Percentiles rank a stretch among this genome's conserved stretches.
Conservation (phyloP, 2,329 filamentous ascomycete species). For the Fusarium chlamydosporum region DNA sequence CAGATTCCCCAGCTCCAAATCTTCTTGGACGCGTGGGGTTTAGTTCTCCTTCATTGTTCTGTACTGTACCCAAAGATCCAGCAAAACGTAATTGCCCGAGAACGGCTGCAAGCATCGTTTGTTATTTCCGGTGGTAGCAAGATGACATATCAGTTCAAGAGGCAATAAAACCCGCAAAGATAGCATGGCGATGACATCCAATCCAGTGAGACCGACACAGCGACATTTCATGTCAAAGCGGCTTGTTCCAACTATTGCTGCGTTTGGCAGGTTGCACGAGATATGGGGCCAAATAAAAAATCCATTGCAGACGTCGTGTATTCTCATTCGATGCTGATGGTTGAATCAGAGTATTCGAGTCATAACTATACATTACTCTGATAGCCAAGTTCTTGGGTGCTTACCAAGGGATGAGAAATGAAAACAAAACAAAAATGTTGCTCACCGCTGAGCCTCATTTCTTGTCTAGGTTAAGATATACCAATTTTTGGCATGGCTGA, state of each 20-base stretch:
- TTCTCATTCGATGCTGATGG: slow-evolving; percentile 28
- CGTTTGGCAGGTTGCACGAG: slow-evolving; percentile 41
- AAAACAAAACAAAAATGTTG: neutral
- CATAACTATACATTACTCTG: slow-evolving; percentile 12
- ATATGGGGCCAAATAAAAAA: slow-evolving; percentile 22
- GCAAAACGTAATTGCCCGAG: slow-evolving; percentile 1
- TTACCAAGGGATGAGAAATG: slow-evolving; percentile 31
- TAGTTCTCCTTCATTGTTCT: neutral
- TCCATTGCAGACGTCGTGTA: slow-evolving; percentile 3
- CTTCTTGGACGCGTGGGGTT: slow-evolving; percentile 26
- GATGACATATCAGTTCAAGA: slow-evolving; percentile 19
- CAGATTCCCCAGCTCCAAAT: slow-evolving; percentile 20
- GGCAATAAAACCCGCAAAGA: slow-evolving; percentile 1
- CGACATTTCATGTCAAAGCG: slow-evolving; percentile 29
- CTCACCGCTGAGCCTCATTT: slow-evolving; percentile 41
- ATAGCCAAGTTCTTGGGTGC: slow-evolving; percentile 11
- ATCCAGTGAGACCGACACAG: slow-evolving; percentile 36
- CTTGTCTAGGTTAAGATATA: slow-evolving; percentile 15
- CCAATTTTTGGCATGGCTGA: slow-evolving; percentile 30
- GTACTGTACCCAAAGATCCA: slow-evolving; percentile 8
- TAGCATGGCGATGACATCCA: slow-evolving; percentile 12
- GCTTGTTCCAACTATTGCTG: slow-evolving; percentile 20
- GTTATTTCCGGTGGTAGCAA: slow-evolving; percentile 14
- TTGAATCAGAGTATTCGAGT: slow-evolving; percentile 32
- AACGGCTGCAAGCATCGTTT: neutral